Conservation (phyloP, 2,329 filamentous ascomycete genomes). For the Ophiostoma pallidulum region DNA sequence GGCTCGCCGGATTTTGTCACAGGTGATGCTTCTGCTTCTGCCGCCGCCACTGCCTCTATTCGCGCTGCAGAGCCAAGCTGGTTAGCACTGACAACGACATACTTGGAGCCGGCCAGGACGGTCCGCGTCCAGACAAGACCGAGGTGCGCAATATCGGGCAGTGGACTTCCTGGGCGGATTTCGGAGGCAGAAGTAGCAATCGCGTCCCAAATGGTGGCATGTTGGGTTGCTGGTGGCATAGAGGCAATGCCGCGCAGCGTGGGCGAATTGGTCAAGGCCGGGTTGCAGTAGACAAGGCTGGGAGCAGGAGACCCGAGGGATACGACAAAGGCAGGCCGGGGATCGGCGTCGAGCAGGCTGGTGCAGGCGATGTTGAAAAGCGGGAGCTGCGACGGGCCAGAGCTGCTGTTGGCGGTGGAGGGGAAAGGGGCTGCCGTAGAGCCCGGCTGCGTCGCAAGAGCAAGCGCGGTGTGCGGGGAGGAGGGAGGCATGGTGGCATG, state of each 20-base stretch:
- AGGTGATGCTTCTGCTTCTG: not conserved
- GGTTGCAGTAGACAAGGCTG: constrained; percentile 21
- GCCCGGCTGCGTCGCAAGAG: too few species aligned
- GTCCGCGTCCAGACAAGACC: constrained; percentile 16
- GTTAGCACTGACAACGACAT: constrained; percentile 15
- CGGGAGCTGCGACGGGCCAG: not conserved
- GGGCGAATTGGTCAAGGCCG: constrained; percentile 18
- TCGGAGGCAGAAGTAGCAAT: not conserved
- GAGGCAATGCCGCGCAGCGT: constrained; percentile 15
- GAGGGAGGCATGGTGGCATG: constrained; percentile 11
- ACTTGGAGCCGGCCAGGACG: constrained; percentile 7
- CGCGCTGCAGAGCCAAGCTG: not conserved
- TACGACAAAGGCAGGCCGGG: constrained; percentile 28
- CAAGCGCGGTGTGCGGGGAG: not conserved
- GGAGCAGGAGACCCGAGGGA: not conserved
- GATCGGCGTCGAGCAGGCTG: constrained; percentile 31
- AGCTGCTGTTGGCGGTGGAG: not conserved
- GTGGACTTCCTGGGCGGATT: not conserved
- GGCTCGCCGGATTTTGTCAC: not conserved
- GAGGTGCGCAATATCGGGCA: constrained; percentile 2
- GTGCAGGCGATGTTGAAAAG: constrained; percentile 22
- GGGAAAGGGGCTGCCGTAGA: not conserved
- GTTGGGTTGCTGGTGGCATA: constrained; percentile 6
- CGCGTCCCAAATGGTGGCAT: constrained; percentile 20
- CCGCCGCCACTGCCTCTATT: not conserved